Evolutionary conservation across 179 eudicot genomes (phyloP), one percentile per base, ranked within the genome.

Genomic region (Spinacia oleracea): DNA sequence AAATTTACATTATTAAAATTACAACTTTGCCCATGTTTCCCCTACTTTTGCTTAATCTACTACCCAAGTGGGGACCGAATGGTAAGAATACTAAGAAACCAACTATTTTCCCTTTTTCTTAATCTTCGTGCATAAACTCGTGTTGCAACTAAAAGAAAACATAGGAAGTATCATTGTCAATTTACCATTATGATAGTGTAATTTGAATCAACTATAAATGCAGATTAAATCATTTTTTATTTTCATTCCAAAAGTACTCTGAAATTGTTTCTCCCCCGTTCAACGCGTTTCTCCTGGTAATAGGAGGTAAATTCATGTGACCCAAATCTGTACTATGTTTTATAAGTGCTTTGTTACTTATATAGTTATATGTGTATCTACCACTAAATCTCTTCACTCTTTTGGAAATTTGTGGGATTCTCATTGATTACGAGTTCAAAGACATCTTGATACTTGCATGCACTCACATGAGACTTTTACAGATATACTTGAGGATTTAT

Each of bases 391-490:
- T 29, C 55, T 5, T 18, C 29, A 5, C 14, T 45, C 70, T 16
- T 64, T 43, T 20, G 71, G 60, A 65, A 50, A 68, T 27, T 53
- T 40, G 35, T 59, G 70, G 21, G 67, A 53, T 38, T 40, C 27
- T 7, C 23, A 46, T 20, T 15, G 60, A 35, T 77, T 20, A 53
- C 32, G 5, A 48, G 42, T 51, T 23, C 2, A 46, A 16, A 46
- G 43, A 46, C 29, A 2, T 31, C 31, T 23, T 32, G 21, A 34
- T 76, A 18, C 38, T 46, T 23, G 21, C 6, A 32, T 45, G 79
- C 31, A 46, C 62, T 65, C 46, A 64, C 70, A 31, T 55, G 63
- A 77, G 71, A 63, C 23, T 48, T 63, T 55, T 32, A 48, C 18
- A 31, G 31, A n/a, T 11, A 74, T 16, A 27, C 62, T 63, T 31